Percentiles rank a stretch among this genome's conserved stretches.
Conservation (phyloP, 805 yeast species). For the Jamesozyma piceae region DNA sequence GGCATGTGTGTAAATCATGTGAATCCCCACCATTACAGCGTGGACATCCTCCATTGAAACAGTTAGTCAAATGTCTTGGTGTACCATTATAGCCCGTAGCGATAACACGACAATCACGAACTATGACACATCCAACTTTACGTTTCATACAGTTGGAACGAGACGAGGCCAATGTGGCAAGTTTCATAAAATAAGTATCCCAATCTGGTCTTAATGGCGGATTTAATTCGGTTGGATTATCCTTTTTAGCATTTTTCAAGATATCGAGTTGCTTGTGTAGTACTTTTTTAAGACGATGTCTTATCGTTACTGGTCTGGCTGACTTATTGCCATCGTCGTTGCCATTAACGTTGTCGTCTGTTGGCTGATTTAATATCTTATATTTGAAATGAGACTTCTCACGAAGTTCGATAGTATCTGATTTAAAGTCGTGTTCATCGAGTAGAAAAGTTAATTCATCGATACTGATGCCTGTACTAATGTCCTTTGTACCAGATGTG, state of each 20-base stretch:
- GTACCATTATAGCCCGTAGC: conserved; percentile 99
- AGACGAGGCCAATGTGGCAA: conserved; percentile 87
- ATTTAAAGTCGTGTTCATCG: conserved; percentile 22
- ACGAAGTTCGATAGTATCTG: conserved; percentile 14
- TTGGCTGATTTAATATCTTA: conserved; percentile 8
- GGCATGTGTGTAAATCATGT: conserved; percentile 73
- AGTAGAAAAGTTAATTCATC: conserved; percentile 32
- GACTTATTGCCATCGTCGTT: conserved; percentile 1
- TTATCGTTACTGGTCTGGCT: not conserved
- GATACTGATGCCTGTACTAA: too few relatives aligned
- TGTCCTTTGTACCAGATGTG: too few relatives aligned
- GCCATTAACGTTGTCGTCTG: too few relatives aligned
- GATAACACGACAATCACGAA: conserved; percentile 71
- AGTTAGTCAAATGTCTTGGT: conserved; percentile 76
- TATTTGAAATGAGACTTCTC: conserved; percentile 21
- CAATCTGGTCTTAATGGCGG: conserved; percentile 65
- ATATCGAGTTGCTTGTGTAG: conserved; percentile 11
- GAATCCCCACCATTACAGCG: conserved; percentile 69
- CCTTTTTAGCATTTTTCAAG: conserved; percentile 9
- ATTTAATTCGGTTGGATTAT: conserved; percentile 10
- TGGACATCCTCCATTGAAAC: conserved; percentile 92
- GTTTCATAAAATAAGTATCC: conserved; percentile 92
- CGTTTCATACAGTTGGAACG: conserved; percentile 96
- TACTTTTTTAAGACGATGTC: conserved; percentile 7
- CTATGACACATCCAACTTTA: conserved; percentile 93